phyloP scores from a whole-genome alignment of 129 eudicot species.

The Helianthus annuus region HanXRQr2.0-SUNRISE NC_035436.2:16764683-16765182 shows the following conservation, averaged over 20 bases:
- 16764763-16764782: too few relatives aligned
- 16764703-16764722: too few relatives aligned
- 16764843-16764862: background rate
- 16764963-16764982: too few relatives aligned
- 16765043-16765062: constrained; percentile 8
- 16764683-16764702: too few relatives aligned
- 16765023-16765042: constrained; percentile 6
- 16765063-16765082: constrained; percentile 8
- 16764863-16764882: background rate
- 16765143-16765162: background rate
- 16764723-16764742: too few relatives aligned
- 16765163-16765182: constrained; percentile 34
- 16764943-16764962: too few relatives aligned
- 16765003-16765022: background rate
- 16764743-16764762: too few relatives aligned
- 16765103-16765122: background rate
- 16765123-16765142: background rate
- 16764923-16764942: background rate
- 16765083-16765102: background rate
- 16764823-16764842: background rate
- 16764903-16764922: too few relatives aligned
- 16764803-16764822: too few relatives aligned
- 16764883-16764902: too few relatives aligned
- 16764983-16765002: background rate
- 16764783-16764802: too few relatives aligned